phyloP scores from a whole-genome alignment of 352 stramenopile genomes.

The Elongisporangium senticosum region DNA sequence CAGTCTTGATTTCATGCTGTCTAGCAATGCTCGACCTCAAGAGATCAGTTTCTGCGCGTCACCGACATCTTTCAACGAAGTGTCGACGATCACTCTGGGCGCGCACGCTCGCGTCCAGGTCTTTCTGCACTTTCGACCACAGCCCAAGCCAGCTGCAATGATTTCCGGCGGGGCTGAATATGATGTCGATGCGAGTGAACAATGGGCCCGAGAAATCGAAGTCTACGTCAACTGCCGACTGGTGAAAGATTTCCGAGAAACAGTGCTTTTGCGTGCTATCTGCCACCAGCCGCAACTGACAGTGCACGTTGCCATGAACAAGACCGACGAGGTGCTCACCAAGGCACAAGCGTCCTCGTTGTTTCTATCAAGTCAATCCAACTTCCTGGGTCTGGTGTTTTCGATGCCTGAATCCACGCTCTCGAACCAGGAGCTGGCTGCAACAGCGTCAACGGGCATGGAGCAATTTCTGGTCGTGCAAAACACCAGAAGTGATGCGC shows the following conservation, averaged over 20 bases:
- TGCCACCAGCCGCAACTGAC: constrained; percentile 77
- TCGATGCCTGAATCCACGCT: constrained; percentile 67
- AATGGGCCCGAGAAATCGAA: constrained; percentile 81
- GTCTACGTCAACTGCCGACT: constrained; percentile 85
- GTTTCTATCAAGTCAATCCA: constrained; percentile 46
- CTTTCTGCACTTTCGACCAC: constrained; percentile 81
- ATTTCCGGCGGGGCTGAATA: constrained; percentile 3
- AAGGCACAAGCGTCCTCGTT: constrained; percentile 14
- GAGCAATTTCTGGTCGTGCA: constrained; percentile 75
- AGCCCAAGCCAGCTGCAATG: constrained; percentile 27
- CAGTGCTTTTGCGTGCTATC: constrained; percentile 66
- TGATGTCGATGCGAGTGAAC: constrained; percentile 24
- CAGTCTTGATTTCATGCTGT: constrained; percentile 83
- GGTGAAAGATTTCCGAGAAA: constrained; percentile 86
- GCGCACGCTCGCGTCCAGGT: constrained; percentile 73
- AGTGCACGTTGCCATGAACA: constrained; percentile 53
- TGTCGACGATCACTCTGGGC: constrained; percentile 67
- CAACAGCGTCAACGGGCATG: constrained; percentile 22
- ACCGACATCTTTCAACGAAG: constrained; percentile 78
- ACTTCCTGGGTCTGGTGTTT: constrained; percentile 80
- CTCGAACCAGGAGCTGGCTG: constrained; percentile 24
- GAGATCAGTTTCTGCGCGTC: constrained; percentile 83
- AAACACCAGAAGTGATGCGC: constrained; percentile 62
- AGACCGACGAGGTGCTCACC: constrained; percentile 26
- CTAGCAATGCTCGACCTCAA: constrained; percentile 69